Percentiles rank a stretch among this genome's conserved stretches.
Conservation (phyloP, 257 asterid genomes). For the Ehretia macrophylla region DNA sequence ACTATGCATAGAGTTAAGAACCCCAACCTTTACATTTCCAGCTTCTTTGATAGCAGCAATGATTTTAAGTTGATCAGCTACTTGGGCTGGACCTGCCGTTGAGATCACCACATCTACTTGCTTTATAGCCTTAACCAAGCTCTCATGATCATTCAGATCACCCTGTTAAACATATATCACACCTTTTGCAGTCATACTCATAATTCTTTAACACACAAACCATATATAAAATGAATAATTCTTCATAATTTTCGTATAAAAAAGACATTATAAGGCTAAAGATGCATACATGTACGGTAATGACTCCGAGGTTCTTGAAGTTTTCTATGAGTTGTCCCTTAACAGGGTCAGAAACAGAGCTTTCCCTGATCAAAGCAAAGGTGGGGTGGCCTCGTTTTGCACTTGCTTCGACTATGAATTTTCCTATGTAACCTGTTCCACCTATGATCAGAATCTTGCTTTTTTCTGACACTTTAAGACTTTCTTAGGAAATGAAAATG, state of each 20-base stretch:
- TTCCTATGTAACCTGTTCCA: conserved; percentile 16
- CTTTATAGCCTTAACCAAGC: conserved; percentile 14
- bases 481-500: background rate
- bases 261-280: too few relatives aligned
- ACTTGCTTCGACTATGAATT: conserved; percentile 14
- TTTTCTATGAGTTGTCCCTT: conserved; percentile 50
- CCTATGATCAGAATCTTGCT: conserved; percentile 20
- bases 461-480: conserved; percentile 8
- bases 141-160: conserved; percentile 13
- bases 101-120: conserved; percentile 15
- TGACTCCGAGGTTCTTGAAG: conserved; percentile 60
- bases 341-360: conserved; percentile 49
- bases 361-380: conserved; percentile 49
- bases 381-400: conserved; percentile 69
- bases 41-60: conserved; percentile 13
- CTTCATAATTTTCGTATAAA: too few relatives aligned
- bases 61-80: conserved; percentile 10
- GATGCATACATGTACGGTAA: conserved; percentile 41
- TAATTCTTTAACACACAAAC: too few relatives aligned
- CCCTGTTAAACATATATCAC: conserved; percentile 1
- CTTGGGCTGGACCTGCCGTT: background rate
- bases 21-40: conserved; percentile 13
- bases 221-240: too few relatives aligned
- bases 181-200: too few relatives aligned
- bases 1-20: too few relatives aligned